These are phyloP conservation scores for Sclerotinia minor DNA, from an alignment of 2,329 filamentous ascomycete genomes.

Conservation along the genomic window DNA sequence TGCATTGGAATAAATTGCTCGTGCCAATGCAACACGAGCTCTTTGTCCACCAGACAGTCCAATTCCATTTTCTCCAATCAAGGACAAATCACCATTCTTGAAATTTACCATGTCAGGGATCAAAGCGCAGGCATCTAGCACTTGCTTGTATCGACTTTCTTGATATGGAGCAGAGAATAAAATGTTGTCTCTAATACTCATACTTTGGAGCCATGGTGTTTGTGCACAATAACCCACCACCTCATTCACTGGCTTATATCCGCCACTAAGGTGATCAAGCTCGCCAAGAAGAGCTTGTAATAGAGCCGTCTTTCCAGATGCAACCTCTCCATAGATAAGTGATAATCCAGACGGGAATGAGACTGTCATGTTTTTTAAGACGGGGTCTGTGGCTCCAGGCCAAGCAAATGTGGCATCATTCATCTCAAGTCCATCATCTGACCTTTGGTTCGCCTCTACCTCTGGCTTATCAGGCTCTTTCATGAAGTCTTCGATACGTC, in stretches of 20 bases:
- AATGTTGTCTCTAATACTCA: constrained; percentile 69
- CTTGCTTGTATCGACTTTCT: constrained; percentile 64
- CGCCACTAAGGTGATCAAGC: constrained; percentile 34
- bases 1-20: constrained; percentile 58
- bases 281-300: constrained; percentile 41
- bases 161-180: constrained; percentile 67
- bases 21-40: constrained; percentile 59
- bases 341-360: constrained; percentile 58
- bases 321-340: constrained; percentile 63
- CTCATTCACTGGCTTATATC: constrained; percentile 53
- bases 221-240: constrained; percentile 65
- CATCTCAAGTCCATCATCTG: constrained; percentile 49
- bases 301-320: constrained; percentile 58
- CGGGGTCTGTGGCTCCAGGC: constrained; percentile 63
- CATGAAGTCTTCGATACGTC: constrained; percentile 85
- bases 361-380: constrained; percentile 55
- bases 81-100: constrained; percentile 62
- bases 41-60: constrained; percentile 62
- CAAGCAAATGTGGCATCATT: constrained; percentile 72
- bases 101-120: constrained; percentile 62
- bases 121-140: constrained; percentile 65
- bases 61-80: constrained; percentile 62
- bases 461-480: constrained; percentile 73
- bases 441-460: constrained; percentile 41
- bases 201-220: constrained; percentile 67